Base-by-base conservation (phyloP, 2,329 filamentous ascomycete genomes). In the Clonostachys chloroleuca region DNA sequence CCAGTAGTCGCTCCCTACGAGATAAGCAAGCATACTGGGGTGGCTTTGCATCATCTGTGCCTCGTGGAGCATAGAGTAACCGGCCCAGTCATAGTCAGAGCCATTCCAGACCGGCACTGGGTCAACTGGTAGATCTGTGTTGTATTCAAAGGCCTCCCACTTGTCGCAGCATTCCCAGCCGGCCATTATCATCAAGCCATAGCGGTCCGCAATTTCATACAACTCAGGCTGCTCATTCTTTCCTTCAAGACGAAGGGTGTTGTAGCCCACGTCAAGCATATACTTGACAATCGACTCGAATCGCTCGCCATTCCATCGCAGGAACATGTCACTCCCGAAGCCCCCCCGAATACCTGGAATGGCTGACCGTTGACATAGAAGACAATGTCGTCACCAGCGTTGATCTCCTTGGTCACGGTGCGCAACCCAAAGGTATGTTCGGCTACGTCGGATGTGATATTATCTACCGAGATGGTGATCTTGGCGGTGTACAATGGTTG, bases 141-240 rank as follows among this genome's bases (percentile, higher is more conserved):
- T 84, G 58, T 84, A 83, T 43, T 55, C 59, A 80, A 80, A 86
- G 0, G 74, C 77, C 55, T 86, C 82, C 82, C 82, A 86, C 57
- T 85, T 85, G 53, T 84, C 78, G 57, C 82, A 86, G 59, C 82
- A 86, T 50, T 84, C 81, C 80, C 81, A 86, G 0, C 82, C 82
- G 0, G 80, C 66, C 36, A 86, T 65, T 0, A 85, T 60, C 79
- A 86, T 83, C 35, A 85, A 55, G 0, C 82, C 82, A 54, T 83
- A 64, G 4, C 70, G 65, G 54, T 84, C 80, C 2, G 81, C 77
- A 3, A 83, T 64, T 1, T 77, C 67, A 54, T 84, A 86, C 1
- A 86, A 62, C 51, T 78, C 73, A 0, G 79, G 77, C 8, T 85
- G 81, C 54, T 85, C 82, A 56, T 81, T 76, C 51, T 84, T 84